A percentile compares a stretch with the other conserved stretches of the same genome.
These are phyloP conservation scores for Zasmidium angulare DNA, from an alignment of 2,329 filamentous ascomycete species.

Conservation along the genomic window DNA sequence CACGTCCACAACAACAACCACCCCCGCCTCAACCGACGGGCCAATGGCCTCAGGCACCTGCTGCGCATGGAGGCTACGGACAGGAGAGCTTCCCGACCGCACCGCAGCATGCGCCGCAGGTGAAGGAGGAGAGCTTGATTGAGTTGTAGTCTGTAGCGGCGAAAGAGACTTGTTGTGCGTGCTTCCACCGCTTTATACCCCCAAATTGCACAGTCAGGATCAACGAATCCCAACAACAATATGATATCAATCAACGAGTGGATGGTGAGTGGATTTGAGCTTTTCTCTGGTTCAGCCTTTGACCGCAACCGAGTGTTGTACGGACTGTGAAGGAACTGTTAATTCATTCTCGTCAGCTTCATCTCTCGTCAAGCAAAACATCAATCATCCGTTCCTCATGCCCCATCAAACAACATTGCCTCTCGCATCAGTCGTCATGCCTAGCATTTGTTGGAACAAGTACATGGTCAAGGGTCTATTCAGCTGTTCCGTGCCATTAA, in stretches of 20 bases:
- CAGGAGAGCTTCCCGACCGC: conserved; percentile 36
- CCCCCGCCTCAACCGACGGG: conserved; percentile 18
- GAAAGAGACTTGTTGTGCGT: no score
- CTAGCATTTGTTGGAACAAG: no score
- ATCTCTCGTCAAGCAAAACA: neutral
- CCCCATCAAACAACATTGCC: no score
- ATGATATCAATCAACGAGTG: neutral
- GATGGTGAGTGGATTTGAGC: neutral
- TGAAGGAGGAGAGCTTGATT: conserved; percentile 39
- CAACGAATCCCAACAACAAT: neutral
- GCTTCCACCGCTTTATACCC: neutral
- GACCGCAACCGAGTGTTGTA: neutral
- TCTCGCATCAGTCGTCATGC: no score
- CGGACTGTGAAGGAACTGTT: neutral
- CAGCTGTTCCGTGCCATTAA: conserved; percentile 22
- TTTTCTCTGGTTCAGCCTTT: neutral
- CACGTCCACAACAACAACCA: conserved; percentile 3
- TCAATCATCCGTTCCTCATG: neutral
- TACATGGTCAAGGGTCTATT: no score
- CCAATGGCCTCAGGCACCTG: conserved; percentile 36
- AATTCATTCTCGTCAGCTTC: neutral
- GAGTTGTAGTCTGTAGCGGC: conserved; percentile 26
- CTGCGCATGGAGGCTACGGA: conserved; percentile 32
- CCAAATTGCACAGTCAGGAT: neutral
- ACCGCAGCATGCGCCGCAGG: conserved; percentile 34